Base-by-base conservation (phyloP, 2,329 filamentous ascomycete species). In the Grosmannia huntii region DNA sequence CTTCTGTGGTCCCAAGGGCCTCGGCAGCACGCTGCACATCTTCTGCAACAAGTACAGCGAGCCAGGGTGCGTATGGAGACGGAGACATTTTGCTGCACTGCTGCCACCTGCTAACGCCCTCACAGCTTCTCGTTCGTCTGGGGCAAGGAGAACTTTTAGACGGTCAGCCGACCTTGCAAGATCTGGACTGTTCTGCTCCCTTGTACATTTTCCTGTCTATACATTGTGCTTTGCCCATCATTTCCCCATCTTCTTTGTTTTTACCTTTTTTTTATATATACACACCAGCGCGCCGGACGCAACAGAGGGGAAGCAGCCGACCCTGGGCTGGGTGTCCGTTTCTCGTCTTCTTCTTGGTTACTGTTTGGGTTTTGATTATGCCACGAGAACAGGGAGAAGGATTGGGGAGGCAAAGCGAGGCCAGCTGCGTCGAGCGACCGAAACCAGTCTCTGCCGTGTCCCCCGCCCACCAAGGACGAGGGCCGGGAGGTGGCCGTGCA, bases 11-110 rank as follows among this genome's bases (percentile, higher is more conserved):
- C 89, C 89, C 38, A 92, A 92, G 74, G 84, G 82, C 1, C 72
- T 92, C 63, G 89, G 89, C 55, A 90, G 85, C 68, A 75, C 83
- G 60, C 71, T 94, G 68, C 89, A 94, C 67, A 80, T 90, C 61
- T 90, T 88, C 73, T 94, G 89, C 72, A 94, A 92, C 70, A 89
- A 89, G 77, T 92, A 92, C 74, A 89, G 85, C 60, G 87, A 91
- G 68, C 87, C 87, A 68, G 87, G 82, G 76, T 88, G 78, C 76
- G 83, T 76, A 56, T 69, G 71, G 50, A 16, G n/a, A 25, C 6
- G 41, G 19, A 44, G 16, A 36, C 7, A 44, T 36, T 66, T 67
- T 67, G 12, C 7, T 11, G 57, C 53, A 57, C 46, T 57, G 31
- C 11, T 4, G 49, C 16, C 33, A 52, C 6, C 62, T 63, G 61